Base-by-base conservation (phyloP, 2,329 filamentous ascomycete genomes). In the Fusarium dlaminii region DNA sequence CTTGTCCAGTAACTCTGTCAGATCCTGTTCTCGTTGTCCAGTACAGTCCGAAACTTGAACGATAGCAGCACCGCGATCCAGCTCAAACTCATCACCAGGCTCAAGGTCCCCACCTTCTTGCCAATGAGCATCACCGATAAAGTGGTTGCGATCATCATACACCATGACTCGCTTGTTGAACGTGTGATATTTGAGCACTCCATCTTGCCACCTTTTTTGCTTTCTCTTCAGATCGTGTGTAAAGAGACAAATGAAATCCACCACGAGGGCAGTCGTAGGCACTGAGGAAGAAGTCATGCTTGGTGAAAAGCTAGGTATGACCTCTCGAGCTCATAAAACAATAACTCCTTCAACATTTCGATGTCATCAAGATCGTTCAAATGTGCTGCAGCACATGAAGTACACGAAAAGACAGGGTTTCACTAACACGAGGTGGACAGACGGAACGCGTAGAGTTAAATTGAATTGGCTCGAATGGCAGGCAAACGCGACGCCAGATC, bases 141-240 rank as follows among this genome's bases (percentile, higher is more conserved):
- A 94, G 80, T 95, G 94, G 1, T 93, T 90, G 6, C 89, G 86
- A 52, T 94, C 91, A 81, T 98, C 95, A 77, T 96, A 96, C 12
- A 97, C 93, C 94, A 98, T 97, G 68, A 96, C 86, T 9, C 94
- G 91, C 79, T 91, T 94, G 84, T 98, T 98, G 88, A 97, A 98
- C 2, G 93, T 92, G 80, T 98, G 95, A 74, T 92, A 97, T 73
- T 92, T 93, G 70, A 98, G 89, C 58, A 91, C 91, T 40, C 96
- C 95, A 91, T 98, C 95, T 79, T 97, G 94, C 95, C 95, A 98
- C 69, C 94, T 88, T 81, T 98, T 98, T 76, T 94, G 91, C 84
- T 98, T 98, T 63, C 94, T 91, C 58, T 91, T 90, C 46, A 97
- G 82, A 80, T 98, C 95, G 80, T 94, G 90, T 5, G 95, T 97